Base-by-base conservation (phyloP, 2,329 filamentous ascomycete genomes). In the Penicillium sp. region DNA sequence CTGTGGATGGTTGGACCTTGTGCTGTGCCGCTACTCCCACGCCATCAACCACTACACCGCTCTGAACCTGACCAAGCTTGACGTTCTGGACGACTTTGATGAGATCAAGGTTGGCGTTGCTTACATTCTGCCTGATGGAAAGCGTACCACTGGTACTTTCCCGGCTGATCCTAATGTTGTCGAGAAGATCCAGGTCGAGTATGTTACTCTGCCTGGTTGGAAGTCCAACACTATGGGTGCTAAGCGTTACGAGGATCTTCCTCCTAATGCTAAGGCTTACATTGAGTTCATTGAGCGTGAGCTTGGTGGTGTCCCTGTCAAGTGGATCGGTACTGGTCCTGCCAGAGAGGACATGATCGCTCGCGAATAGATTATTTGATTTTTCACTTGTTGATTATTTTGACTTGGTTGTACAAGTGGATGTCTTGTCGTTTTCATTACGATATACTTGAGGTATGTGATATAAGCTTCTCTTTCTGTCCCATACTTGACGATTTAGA, bases 1-100 rank as follows among this genome's bases (percentile, higher is more conserved):
- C 56, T 87, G 84, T 62, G 84, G 84, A 48, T 87, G 84, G 84
- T 78, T 87, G 60, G 84, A 87, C 67, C 76, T 87, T 39, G 83
- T 87, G n/a, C 76, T 87, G 14, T 76, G 84, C 61, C 83, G 83
- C 65, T 84, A 85, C 77, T 84, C 81, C 67, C 81, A 83, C 29
- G 73, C 81, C 11, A 72, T 80, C 60, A 80, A 80, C 71, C 75
- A 78, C 69, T 80, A 80, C 69, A 80, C 78, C 14, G 71, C 75
- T 11, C 75, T 86, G 64, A 87, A 87, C 74, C 75, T 87, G 53
- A 87, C 84, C 53, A 87, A 87, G 72, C 79, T 87, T 44, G 84
- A 87, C 63, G 79, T 87, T 32, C 75, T 87, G 6, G 84, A 87
- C 65, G 79, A 81, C 64, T 86, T 87, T 64, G 79, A 84, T 18